Conservation (phyloP, 768 basidiomycete species). For the Xerocomus brunneocitrinus region DNA sequence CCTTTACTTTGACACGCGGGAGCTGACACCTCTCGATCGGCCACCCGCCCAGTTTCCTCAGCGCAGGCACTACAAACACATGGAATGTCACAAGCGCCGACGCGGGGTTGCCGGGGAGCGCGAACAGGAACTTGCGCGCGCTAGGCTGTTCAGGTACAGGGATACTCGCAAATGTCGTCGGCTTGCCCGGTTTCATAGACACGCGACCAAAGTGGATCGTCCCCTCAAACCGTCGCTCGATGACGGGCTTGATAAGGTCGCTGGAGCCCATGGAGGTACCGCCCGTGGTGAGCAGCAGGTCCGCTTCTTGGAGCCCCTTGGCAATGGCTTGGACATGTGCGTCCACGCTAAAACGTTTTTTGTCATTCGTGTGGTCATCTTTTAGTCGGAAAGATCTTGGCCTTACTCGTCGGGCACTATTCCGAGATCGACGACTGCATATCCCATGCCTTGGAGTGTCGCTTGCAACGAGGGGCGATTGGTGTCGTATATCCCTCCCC, state of each 20-base stretch:
- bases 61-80: conserved; percentile 77
- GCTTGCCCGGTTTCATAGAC: conserved; percentile 79
- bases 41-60: conserved; percentile 71
- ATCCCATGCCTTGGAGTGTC: conserved; percentile 67
- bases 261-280: conserved; percentile 90
- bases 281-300: conserved; percentile 80
- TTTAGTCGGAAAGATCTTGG: background rate
- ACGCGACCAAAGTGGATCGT: conserved; percentile 85
- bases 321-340: conserved; percentile 56
- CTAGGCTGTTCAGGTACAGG: conserved; percentile 36
- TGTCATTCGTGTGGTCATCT: background rate
- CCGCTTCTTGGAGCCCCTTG: conserved; percentile 56
- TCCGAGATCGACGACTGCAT: conserved; percentile 74
- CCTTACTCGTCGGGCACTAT: conserved; percentile 71
- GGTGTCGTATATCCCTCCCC: conserved; percentile 81
- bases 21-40: conserved; percentile 46
- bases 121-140: conserved; percentile 65
- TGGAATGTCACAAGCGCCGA: conserved; percentile 84
- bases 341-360: conserved; percentile 34
- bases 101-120: conserved; percentile 86
- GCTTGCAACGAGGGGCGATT: conserved; percentile 78
- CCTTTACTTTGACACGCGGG: conserved; percentile 62
- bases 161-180: conserved; percentile 84
- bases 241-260: conserved; percentile 83
- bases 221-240: conserved; percentile 73